Evolutionary conservation across 2,329 filamentous ascomycete species (phyloP), one percentile per base, ranked within the genome.

Genomic region (Capronia americana): DNA sequence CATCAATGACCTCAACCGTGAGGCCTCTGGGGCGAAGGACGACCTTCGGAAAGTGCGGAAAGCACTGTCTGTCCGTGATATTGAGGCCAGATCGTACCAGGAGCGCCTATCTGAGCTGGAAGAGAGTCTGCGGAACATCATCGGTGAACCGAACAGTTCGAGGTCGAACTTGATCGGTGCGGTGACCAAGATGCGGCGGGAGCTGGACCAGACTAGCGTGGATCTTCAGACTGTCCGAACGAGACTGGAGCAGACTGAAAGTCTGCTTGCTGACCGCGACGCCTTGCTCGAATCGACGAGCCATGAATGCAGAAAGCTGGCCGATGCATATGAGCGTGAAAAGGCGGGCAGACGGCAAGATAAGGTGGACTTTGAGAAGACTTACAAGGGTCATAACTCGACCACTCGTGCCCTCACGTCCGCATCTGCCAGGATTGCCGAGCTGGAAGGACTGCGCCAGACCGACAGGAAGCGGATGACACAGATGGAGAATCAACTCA

Each of bases 261-360:
- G 90, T 61, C 85, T 96, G 71, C 89, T 99, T 74, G 92, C 93
- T 74, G 92, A 94, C 77, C 92, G 94, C 14, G 95, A 98, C 75
- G 85, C 88, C 2, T 84, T 98, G 4, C 87, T 99, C 10, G 95
- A 99, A 78, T 92, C 89, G 28, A 92, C 95, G 74, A 92, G 90
- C 2, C 85, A 98, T 24, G 95, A 99, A 77, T 90, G 88, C 61
- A 88, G 92, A 66, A 93, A 93, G 73, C 83, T 98, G 11, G 88
- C 89, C 1, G 94, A 98, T 71, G 84, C 97, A 61, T 88, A 98
- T 14, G 94, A 98, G 58, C 96, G 96, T 74, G 95, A 99, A 79
- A 88, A 93, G 14, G 87, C 92, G 70, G 87, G 87, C 24, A 92
- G 96, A 73, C 90, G 92, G 69, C 91, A 92, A 73, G 95, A 96